phyloP scores from a whole-genome alignment of 768 basidiomycete genomes.

The Imleria badia region DNA sequence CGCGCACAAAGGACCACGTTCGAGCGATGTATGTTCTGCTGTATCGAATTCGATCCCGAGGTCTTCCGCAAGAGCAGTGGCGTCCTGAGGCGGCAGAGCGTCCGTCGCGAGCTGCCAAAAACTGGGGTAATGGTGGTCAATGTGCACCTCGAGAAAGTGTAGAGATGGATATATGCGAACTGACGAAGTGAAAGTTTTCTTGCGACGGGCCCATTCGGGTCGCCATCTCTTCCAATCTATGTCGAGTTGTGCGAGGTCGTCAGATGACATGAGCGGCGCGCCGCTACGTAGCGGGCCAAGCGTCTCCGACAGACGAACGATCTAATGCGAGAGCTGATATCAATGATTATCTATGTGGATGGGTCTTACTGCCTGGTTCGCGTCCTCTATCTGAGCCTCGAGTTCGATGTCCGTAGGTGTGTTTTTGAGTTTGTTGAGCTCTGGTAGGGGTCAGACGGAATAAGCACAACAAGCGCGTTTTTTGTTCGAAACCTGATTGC shows the following conservation, averaged over 20 bases:
- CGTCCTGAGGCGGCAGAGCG: slow-evolving; percentile 62
- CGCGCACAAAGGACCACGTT: slow-evolving; percentile 59
- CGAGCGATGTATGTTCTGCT: slow-evolving; percentile 64
- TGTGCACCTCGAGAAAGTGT: background rate
- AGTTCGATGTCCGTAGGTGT: slow-evolving; percentile 74
- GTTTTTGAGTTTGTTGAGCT: slow-evolving; percentile 59
- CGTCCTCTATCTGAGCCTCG: slow-evolving; percentile 48
- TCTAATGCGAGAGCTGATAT: slow-evolving; percentile 35
- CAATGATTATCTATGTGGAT: slow-evolving; percentile 10
- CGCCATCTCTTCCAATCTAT: slow-evolving; percentile 79
- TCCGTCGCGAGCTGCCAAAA: slow-evolving; percentile 77
- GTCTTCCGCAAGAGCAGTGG: slow-evolving; percentile 65
- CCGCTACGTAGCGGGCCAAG: slow-evolving; percentile 69
- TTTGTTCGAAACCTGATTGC: slow-evolving; percentile 23
- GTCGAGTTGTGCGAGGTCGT: slow-evolving; percentile 69
- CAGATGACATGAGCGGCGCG: slow-evolving; percentile 59
- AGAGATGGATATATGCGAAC: slow-evolving; percentile 12
- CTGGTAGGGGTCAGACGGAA: slow-evolving; percentile 38
- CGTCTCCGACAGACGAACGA: slow-evolving; percentile 45
- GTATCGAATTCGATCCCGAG: slow-evolving; percentile 82
- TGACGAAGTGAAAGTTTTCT: slow-evolving; percentile 59
- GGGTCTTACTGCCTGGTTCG: slow-evolving; percentile 51
- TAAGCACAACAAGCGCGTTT: background rate
- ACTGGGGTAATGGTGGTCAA: slow-evolving; percentile 38
- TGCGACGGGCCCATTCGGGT: slow-evolving; percentile 74